phyloP scores from a whole-genome alignment of 2,329 filamentous ascomycete species.

The Incumbomyces lentus region DNA sequence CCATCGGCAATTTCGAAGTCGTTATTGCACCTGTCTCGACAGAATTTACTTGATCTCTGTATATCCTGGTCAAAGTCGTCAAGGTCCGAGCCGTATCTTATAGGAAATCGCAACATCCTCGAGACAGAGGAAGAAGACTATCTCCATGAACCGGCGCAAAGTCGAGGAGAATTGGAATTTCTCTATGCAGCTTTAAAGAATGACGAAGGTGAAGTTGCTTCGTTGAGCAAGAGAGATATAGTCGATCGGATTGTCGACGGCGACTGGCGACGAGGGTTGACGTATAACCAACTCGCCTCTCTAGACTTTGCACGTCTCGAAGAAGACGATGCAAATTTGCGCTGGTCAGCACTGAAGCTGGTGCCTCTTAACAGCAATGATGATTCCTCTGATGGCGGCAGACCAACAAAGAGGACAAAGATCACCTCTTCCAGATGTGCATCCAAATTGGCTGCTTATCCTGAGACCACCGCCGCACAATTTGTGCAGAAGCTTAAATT shows the following conservation, averaged over 20 bases:
- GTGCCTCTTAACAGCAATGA: slow-evolving; percentile 18
- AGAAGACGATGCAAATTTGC: slow-evolving; percentile 40
- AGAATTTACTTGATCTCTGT: slow-evolving; percentile 60
- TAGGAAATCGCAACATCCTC: slow-evolving; percentile 36
- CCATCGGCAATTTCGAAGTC: slow-evolving; percentile 56
- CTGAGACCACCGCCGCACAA: slow-evolving; percentile 55
- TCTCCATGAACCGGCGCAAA: slow-evolving; percentile 57
- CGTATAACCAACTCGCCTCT: slow-evolving; percentile 46
- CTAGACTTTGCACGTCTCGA: slow-evolving; percentile 44
- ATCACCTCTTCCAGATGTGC: slow-evolving; percentile 15
- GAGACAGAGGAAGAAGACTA: slow-evolving; percentile 52
- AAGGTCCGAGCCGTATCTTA: slow-evolving; percentile 51
- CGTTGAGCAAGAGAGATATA: slow-evolving; percentile 37
- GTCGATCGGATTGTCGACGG: slow-evolving; percentile 47
- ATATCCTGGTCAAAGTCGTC: slow-evolving; percentile 62
- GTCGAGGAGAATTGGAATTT: slow-evolving; percentile 55
- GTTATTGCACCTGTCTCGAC: slow-evolving; percentile 59
- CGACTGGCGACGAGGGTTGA: slow-evolving; percentile 47
- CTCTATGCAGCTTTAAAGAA: slow-evolving; percentile 52
- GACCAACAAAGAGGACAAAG: slow-evolving; percentile 20
- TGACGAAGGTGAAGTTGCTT: slow-evolving; percentile 25
- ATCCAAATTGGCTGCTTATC: slow-evolving; percentile 21
- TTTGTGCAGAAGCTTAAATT: slow-evolving; percentile 67
- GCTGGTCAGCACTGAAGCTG: slow-evolving; percentile 46
- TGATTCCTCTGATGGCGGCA: slow-evolving; percentile 18